phyloP scores from a whole-genome alignment of 1,139 yeast species.

The Debaryomycetaceae sp. region DNA sequence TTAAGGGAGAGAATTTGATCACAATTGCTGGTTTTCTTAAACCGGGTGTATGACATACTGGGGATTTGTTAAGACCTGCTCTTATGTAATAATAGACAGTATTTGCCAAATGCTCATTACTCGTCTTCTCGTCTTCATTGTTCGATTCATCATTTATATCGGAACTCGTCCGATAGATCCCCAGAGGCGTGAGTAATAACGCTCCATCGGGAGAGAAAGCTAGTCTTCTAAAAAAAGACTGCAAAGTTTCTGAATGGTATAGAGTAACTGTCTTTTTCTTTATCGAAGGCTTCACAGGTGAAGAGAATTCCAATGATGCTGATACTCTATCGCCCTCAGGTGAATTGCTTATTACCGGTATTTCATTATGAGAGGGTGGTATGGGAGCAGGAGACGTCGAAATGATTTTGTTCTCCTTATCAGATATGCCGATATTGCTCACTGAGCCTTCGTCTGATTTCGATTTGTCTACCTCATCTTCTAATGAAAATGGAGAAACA shows the following conservation, averaged over 20 bases:
- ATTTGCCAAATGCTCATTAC: slow-evolving; percentile 42
- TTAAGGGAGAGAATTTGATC: slow-evolving; percentile 67
- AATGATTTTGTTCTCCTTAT: not conserved
- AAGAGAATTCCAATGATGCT: slow-evolving; percentile 15
- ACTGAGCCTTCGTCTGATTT: not conserved
- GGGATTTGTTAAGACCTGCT: slow-evolving; percentile 61
- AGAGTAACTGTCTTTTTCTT: slow-evolving; percentile 17
- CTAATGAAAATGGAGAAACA: slow-evolving; percentile 6
- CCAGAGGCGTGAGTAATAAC: slow-evolving; percentile 78
- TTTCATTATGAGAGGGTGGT: slow-evolving; percentile 7
- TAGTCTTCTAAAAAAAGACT: slow-evolving; percentile 84
- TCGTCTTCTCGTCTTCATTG: slow-evolving; percentile 1
- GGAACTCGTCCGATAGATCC: slow-evolving; percentile 43
- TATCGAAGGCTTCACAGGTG: slow-evolving; percentile 32
- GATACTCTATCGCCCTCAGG: slow-evolving; percentile 24
- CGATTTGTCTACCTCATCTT: not conserved
- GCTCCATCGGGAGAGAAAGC: slow-evolving; percentile 89
- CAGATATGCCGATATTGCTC: not conserved
- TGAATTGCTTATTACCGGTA: slow-evolving; percentile 15
- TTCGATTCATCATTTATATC: slow-evolving; percentile 11
- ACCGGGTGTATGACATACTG: slow-evolving; percentile 76
- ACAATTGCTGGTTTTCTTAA: slow-evolving; percentile 82
- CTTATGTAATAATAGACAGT: slow-evolving; percentile 78
- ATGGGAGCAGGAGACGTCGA: slow-evolving; percentile 2
- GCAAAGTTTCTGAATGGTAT: slow-evolving; percentile 82